These are phyloP conservation scores for Komagataella kurtzmanii DNA, from an alignment of 805 yeast genomes.

Conservation along the genomic window DNA sequence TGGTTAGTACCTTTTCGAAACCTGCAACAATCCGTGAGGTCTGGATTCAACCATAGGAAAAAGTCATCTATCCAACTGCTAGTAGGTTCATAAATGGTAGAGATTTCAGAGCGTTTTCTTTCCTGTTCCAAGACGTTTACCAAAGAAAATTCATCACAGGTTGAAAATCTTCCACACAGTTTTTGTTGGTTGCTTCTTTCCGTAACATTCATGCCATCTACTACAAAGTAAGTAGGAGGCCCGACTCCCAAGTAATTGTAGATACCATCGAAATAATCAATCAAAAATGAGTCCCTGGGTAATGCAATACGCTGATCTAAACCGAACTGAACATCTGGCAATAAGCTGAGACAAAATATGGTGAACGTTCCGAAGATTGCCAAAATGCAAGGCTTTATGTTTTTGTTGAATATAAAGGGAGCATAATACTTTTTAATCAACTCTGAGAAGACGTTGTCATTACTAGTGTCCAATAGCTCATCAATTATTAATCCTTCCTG, in stretches of 20 bases:
- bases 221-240: slow-evolving; percentile 83
- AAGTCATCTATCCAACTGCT: slow-evolving; percentile 93
- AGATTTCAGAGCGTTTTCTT: slow-evolving; percentile 44
- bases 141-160: slow-evolving; percentile 69
- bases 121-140: slow-evolving; percentile 81
- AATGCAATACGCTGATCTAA: slow-evolving; percentile 84
- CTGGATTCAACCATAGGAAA: slow-evolving; percentile 77
- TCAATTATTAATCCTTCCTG: slow-evolving; percentile 2
- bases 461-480: slow-evolving; percentile 1
- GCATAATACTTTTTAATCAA: slow-evolving; percentile 39
- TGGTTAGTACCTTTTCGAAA: slow-evolving; percentile 34
- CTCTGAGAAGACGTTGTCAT: slow-evolving; percentile 19
- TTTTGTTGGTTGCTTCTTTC: slow-evolving; percentile 48
- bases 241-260: slow-evolving; percentile 70
- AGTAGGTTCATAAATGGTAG: slow-evolving; percentile 69
- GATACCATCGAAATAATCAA: slow-evolving; percentile 68
- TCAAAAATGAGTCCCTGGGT: slow-evolving; percentile 71
- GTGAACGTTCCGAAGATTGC: slow-evolving; percentile 46
- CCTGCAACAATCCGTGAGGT: slow-evolving; percentile 76
- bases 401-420: slow-evolving; percentile 38
- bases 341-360: slow-evolving; percentile 50
- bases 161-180: slow-evolving; percentile 78
- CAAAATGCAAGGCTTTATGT: slow-evolving; percentile 33
- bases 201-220: slow-evolving; percentile 56
- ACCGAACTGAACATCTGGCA: slow-evolving; percentile 67